Base-by-base conservation (phyloP, 441 rosid genomes). In the Daphne laureola region DNA sequence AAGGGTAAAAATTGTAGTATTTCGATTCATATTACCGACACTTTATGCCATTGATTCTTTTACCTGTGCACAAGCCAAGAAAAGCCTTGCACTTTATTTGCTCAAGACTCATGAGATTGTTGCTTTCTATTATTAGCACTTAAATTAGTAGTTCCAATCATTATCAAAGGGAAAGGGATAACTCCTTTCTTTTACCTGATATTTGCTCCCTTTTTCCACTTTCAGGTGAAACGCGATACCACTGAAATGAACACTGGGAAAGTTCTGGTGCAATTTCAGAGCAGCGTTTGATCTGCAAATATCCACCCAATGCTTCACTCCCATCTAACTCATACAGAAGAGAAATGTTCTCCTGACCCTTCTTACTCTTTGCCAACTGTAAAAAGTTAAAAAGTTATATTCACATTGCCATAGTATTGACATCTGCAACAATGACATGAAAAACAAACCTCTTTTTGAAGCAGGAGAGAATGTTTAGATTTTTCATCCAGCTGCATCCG, bases 401-500 rank as follows among this genome's bases (percentile, higher is more conserved):
- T 8, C 12, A 31, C 11, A 31, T 31, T 31, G 38, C 38, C 38
- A 31, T 31, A 7, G 38, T 31, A 55, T 42, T 54, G 59, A 49
- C 18, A 36, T 8, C 54, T 27, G 16, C 35, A 43, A 53, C 46
- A 6, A 31, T 47, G 43, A 53, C 49, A 27, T 46, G 14, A 14
- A 4, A 45, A 60, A 45, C 17, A 43, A 57, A 85, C 98, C 93
- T 83, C 86, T 73, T 77, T 87, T 51, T 80, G 88, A 73, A 92
- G 96, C 68, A 64, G 78, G 67, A 84, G 68, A 49, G 86, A 86
- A 63, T 72, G 89, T 64, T 80, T 86, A 43, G 96, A 81, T 74
- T 92, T 92, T 81, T 89, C 89, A 35, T 76, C 82, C 63, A 92
- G 96, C 72, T 89, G 98, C 72, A 62, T 71, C 77, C 98, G 78